phyloP scores from a whole-genome alignment of 768 basidiomycete genomes.

The Suillus decipiens region DNA sequence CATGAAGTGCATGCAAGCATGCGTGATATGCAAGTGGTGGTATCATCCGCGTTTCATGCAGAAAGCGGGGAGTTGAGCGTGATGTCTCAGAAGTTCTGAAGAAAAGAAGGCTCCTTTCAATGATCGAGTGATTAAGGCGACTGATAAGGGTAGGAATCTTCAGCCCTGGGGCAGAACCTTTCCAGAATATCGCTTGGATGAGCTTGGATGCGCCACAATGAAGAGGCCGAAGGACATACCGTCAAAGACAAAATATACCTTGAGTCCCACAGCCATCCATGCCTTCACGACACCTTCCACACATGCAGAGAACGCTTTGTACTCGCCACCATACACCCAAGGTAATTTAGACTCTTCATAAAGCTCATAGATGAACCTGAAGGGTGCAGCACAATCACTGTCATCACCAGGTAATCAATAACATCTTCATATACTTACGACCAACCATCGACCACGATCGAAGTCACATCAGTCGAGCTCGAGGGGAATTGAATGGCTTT shows the following conservation, averaged over 20 bases:
- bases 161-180: slow-evolving; percentile 70
- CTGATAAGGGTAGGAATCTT: slow-evolving; percentile 70
- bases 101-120: slow-evolving; percentile 70
- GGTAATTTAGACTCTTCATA: slow-evolving; percentile 61
- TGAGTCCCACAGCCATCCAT: slow-evolving; percentile 69
- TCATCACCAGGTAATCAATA: slow-evolving; percentile 15
- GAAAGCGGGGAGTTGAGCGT: slow-evolving; percentile 63
- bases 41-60: slow-evolving; percentile 72
- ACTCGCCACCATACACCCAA: slow-evolving; percentile 90
- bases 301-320: slow-evolving; percentile 52
- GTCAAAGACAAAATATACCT: slow-evolving; percentile 79
- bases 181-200: slow-evolving; percentile 13
- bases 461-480: slow-evolving; percentile 27
- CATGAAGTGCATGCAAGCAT: slow-evolving; percentile 56
- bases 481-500: slow-evolving; percentile 35
- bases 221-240: slow-evolving; percentile 45
- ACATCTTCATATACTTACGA: slow-evolving; percentile 59
- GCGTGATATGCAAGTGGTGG: slow-evolving; percentile 65
- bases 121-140: slow-evolving; percentile 55
- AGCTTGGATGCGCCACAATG: slow-evolving; percentile 10
- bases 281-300: slow-evolving; percentile 55
- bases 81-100: slow-evolving; percentile 76
- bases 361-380: slow-evolving; percentile 76
- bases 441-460: slow-evolving; percentile 81
- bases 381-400: slow-evolving; percentile 8